Conservation (phyloP, 345 rosid genomes). For the Anacardium occidentale region DNA sequence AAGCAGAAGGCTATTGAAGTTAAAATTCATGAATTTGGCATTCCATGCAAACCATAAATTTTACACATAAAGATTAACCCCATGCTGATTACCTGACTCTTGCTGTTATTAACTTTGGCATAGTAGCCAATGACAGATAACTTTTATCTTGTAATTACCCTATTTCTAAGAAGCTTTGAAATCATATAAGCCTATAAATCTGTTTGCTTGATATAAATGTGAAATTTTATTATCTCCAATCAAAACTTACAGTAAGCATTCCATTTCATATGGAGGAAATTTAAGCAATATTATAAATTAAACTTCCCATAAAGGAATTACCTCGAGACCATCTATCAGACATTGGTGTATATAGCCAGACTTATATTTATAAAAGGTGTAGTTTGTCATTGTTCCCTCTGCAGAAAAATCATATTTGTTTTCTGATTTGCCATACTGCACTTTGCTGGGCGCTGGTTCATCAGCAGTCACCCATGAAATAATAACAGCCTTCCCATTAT, state of each 20-base stretch:
- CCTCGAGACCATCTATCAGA: slow-evolving; percentile 76
- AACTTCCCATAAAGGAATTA: slow-evolving; percentile 29
- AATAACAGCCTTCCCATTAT: slow-evolving; percentile 82
- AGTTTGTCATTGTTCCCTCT: slow-evolving; percentile 57
- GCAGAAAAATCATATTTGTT: slow-evolving; percentile 54
- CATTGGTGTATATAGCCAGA: slow-evolving; percentile 92
- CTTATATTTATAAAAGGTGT: slow-evolving; percentile 69
- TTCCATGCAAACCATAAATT: neutral
- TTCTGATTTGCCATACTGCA: slow-evolving; percentile 53
- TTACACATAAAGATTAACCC: neutral
- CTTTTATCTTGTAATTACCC: neutral
- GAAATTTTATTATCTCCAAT: neutral
- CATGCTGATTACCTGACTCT: slow-evolving; percentile 1
- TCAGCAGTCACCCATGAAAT: slow-evolving; percentile 86
- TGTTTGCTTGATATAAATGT: neutral
- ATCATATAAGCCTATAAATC: neutral
- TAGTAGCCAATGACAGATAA: neutral
- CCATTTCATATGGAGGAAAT: slow-evolving; percentile 6
- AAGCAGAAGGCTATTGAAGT: neutral
- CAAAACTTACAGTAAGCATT: neutral
- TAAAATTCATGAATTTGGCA: neutral
- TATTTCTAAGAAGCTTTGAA: neutral
- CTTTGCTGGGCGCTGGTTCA: slow-evolving; percentile 57
- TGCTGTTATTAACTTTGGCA: slow-evolving; percentile 10
- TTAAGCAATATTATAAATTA: slow-evolving; percentile 2